phyloP scores from a whole-genome alignment of 1,284 basidiomycete genomes.

The Cryptococcus sp. region DNA sequence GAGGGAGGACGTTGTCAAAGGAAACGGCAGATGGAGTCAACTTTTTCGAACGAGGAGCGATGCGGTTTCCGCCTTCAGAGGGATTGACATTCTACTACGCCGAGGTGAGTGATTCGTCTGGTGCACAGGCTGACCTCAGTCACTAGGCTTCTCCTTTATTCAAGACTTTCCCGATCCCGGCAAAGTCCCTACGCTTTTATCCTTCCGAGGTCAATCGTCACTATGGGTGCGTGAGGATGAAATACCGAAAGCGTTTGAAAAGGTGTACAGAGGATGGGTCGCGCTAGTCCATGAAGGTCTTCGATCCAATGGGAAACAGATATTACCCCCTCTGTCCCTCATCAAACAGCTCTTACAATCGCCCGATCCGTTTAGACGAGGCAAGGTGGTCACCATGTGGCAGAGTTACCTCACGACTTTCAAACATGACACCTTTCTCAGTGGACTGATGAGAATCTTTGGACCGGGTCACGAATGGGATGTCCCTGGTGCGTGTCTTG shows the following conservation, averaged over 20 bases:
- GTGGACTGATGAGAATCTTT: not conserved
- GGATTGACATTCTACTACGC: not conserved
- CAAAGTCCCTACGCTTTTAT: not conserved
- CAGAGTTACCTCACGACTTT: not conserved
- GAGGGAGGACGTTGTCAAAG: not conserved
- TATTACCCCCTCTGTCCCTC: not conserved
- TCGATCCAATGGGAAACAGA: not conserved
- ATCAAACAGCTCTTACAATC: not conserved
- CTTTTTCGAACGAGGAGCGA: not conserved
- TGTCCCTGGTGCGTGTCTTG: not conserved
- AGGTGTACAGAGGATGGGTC: not conserved
- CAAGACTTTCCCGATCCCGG: not conserved
- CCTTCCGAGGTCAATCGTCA: not conserved
- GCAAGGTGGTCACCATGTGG: not conserved
- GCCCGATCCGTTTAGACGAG: not conserved
- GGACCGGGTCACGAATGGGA: not conserved
- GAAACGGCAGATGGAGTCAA: not conserved
- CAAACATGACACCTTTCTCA: not conserved
- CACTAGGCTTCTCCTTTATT: not conserved
- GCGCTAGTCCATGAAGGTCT: not conserved
- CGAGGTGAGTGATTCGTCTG: not conserved
- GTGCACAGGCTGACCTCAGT: not conserved
- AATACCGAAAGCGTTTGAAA: not conserved
- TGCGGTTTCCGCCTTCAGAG: not conserved
- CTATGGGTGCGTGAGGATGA: not conserved